phyloP scores from a whole-genome alignment of 2,329 filamentous ascomycete species.

The Trichoderma citrinoviride region DNA sequence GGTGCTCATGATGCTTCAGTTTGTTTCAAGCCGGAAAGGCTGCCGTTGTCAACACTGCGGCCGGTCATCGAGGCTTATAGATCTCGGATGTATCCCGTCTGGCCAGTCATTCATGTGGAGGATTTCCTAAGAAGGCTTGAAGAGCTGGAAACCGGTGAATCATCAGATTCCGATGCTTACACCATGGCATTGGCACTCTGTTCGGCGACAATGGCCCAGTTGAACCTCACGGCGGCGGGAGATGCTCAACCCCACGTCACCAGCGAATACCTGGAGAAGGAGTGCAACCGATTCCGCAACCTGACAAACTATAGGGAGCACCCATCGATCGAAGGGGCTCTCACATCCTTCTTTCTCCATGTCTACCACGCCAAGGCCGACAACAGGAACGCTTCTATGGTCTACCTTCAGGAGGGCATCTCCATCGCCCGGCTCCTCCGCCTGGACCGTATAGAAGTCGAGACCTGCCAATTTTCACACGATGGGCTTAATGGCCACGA shows the following conservation, averaged over 20 bases:
- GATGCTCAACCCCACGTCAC: neutral
- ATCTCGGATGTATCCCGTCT: conserved; percentile 18
- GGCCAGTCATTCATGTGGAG: conserved; percentile 8
- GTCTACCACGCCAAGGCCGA: conserved; percentile 18
- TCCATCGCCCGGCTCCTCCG: conserved; percentile 17
- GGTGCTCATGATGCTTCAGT: neutral
- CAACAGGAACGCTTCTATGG: conserved; percentile 18
- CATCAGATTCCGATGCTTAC: neutral
- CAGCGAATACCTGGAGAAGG: conserved; percentile 19
- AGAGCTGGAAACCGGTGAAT: neutral
- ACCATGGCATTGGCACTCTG: conserved; percentile 14
- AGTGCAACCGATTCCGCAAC: conserved; percentile 6
- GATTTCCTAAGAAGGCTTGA: neutral
- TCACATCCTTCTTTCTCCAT: conserved; percentile 20
- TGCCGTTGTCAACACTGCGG: conserved; percentile 4
- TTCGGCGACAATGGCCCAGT: conserved; percentile 18
- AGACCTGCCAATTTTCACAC: neutral
- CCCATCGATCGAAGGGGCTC: conserved; percentile 11
- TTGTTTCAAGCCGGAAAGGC: neutral
- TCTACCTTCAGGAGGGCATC: conserved; percentile 18
- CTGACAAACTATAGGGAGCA: conserved; percentile 16
- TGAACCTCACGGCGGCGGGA: neutral
- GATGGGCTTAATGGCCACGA: neutral
- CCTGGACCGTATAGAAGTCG: conserved; percentile 5
- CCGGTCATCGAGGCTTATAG: conserved; percentile 11